Conservation (phyloP, 768 basidiomycete genomes). For the Mycena kentingensis region DNA sequence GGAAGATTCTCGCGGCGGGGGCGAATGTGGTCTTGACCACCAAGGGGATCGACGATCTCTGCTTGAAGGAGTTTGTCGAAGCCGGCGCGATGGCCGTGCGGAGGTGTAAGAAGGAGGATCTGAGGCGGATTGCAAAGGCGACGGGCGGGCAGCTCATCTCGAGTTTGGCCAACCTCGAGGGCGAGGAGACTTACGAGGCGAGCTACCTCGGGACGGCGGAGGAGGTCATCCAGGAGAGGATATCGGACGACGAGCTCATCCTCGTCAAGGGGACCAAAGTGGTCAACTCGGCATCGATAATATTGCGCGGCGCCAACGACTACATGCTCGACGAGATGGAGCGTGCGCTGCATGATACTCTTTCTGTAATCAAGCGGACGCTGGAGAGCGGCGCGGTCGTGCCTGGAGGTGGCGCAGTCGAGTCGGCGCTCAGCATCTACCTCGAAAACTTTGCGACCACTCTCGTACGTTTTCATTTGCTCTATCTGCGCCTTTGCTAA, state of each 20-base stretch:
- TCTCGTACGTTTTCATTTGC: slow-evolving; percentile 62
- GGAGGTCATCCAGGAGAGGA: slow-evolving; percentile 94
- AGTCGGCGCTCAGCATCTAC: slow-evolving; percentile 95
- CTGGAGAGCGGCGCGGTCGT: slow-evolving; percentile 95
- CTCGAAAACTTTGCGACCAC: slow-evolving; percentile 99
- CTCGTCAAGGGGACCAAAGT: slow-evolving; percentile 97
- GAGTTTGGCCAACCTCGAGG: slow-evolving; percentile 93
- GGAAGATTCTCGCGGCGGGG: slow-evolving; percentile 93
- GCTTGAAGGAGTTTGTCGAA: slow-evolving; percentile 98
- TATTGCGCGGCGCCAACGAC: slow-evolving; percentile 96
- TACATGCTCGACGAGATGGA: slow-evolving; percentile 99
- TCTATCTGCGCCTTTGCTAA: background rate
- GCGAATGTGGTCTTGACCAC: slow-evolving; percentile 97
- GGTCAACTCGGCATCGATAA: slow-evolving; percentile 89
- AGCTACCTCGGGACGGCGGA: slow-evolving; percentile 90
- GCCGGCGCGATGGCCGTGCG: slow-evolving; percentile 99
- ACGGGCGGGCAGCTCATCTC: slow-evolving; percentile 94
- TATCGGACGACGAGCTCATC: slow-evolving; percentile 98
- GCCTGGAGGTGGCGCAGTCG: slow-evolving; percentile 96
- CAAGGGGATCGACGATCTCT: slow-evolving; percentile 98
- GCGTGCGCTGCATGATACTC: slow-evolving; percentile 88
- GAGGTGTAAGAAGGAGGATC: slow-evolving; percentile 95
- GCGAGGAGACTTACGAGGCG: slow-evolving; percentile 96
- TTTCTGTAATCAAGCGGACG: slow-evolving; percentile 95
- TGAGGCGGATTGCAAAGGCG: slow-evolving; percentile 94